Conservation (phyloP, 305 asterid genomes). For the Ilex paraguariensis region DNA sequence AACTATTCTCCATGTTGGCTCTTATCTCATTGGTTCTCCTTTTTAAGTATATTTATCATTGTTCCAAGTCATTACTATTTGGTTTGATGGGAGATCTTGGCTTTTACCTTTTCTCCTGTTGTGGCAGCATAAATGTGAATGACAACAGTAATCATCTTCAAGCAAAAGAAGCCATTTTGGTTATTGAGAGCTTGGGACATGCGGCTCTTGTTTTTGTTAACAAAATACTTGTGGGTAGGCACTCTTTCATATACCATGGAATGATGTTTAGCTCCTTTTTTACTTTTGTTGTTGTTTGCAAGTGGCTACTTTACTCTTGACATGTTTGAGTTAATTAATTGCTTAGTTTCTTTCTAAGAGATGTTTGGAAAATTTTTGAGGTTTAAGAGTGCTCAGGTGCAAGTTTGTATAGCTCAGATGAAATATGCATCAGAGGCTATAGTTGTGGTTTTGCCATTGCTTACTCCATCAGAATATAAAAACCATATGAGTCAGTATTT, state of each 20-base stretch:
- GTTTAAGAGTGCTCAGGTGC: no score
- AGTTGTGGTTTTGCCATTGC: no score
- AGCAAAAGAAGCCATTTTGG: constrained; percentile 35
- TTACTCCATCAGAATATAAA: no score
- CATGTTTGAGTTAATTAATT: no score
- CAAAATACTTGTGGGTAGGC: constrained; percentile 55
- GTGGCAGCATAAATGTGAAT: constrained; percentile 48
- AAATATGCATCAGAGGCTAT: no score
- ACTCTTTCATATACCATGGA: not conserved
- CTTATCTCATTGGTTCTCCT: no score
- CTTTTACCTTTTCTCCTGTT: constrained; percentile 9
- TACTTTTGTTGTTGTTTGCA: not conserved
- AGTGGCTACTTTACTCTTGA: not conserved
- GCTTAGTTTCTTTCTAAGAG: no score
- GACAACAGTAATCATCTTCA: constrained; percentile 23
- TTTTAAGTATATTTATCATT: no score
- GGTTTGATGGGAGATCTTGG: not conserved
- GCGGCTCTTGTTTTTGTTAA: constrained; percentile 77
- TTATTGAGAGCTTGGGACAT: constrained; percentile 65
- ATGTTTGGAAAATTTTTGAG: no score
- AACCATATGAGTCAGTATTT: no score
- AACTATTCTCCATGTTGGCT: no score
- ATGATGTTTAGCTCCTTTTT: not conserved
- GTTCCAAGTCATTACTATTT: not conserved
- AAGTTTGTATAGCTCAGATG: no score